Percentiles rank a stretch among this genome's conserved stretches.
These are phyloP conservation scores for Pseudogymnoascus sp. DNA, from an alignment of 2,329 filamentous ascomycete species.

Conservation along the genomic window DNA sequence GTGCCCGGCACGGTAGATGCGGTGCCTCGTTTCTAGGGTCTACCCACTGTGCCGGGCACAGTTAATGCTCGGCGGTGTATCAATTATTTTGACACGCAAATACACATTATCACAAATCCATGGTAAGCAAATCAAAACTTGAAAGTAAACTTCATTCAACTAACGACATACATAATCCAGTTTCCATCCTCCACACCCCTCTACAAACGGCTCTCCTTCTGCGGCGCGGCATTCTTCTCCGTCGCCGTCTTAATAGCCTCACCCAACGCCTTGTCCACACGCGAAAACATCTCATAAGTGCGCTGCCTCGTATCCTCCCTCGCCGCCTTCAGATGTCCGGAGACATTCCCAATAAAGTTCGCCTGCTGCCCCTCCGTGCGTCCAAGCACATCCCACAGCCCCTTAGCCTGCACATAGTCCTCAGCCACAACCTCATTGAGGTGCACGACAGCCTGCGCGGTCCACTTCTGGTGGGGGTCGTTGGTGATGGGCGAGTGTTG, in stretches of 20 bases:
- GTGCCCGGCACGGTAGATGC: no score
- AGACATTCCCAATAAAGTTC: conserved; percentile 52
- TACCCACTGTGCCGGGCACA: no score
- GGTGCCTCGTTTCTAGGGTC: no score
- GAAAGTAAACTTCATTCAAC: not conserved
- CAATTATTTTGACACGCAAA: no score
- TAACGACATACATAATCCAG: not conserved
- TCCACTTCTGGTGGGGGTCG: conserved; percentile 41
- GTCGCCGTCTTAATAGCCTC: conserved; percentile 44
- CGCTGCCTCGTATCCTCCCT: conserved; percentile 46
- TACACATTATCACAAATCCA: no score
- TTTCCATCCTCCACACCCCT: not conserved
- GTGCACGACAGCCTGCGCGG: conserved; percentile 37
- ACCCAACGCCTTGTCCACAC: conserved; percentile 47
- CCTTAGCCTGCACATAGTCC: conserved; percentile 29
- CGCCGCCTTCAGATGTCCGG: conserved; percentile 47
- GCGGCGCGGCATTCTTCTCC: conserved; percentile 28
- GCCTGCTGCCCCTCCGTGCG: conserved; percentile 48
- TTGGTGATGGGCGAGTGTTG: conserved; percentile 31
- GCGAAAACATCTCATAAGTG: conserved; percentile 53
- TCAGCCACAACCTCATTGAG: conserved; percentile 34
- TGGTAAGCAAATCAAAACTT: not conserved
- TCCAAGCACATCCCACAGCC: conserved; percentile 32
- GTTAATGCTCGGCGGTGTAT: no score
- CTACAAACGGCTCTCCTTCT: conserved; percentile 5